Evolutionary conservation across 441 rosid genomes (phyloP).

Genomic region (Mallotus repandus): DNA sequence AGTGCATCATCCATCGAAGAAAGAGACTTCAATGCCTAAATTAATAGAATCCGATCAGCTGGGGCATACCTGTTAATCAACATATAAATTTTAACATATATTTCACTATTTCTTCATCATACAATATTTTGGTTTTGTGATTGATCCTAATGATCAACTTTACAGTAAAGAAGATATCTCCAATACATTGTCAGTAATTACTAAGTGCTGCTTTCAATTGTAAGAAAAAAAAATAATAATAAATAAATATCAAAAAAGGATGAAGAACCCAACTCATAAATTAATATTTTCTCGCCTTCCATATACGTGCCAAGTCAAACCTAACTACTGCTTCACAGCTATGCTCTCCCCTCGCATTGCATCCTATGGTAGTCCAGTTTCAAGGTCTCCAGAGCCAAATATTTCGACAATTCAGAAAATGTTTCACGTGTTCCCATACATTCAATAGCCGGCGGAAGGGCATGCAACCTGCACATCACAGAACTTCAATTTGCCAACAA

Average conservation of each 20-base stretch:
- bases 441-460: neutral
- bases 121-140: conserved; percentile 19
- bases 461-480: neutral
- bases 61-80: neutral
- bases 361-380: neutral
- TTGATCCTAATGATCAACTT: conserved; percentile 21
- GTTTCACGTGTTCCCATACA: neutral
- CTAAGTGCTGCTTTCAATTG: neutral
- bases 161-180: conserved; percentile 14
- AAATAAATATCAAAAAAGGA: neutral
- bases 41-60: neutral
- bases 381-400: neutral
- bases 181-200: conserved; percentile 11
- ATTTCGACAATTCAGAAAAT: neutral
- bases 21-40: too few species aligned
- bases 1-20: too few species aligned
- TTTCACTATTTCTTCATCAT: conserved; percentile 20
- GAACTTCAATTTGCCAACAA: neutral
- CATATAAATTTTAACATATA: conserved; percentile 24
- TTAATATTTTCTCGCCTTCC: neutral
- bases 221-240: too few species aligned
- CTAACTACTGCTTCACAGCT: neutral
- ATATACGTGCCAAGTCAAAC: neutral
- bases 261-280: neutral
- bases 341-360: neutral